These are phyloP conservation scores for Aspergillus versicolor DNA, from an alignment of 2,329 filamentous ascomycete genomes.

Conservation along the genomic window DNA sequence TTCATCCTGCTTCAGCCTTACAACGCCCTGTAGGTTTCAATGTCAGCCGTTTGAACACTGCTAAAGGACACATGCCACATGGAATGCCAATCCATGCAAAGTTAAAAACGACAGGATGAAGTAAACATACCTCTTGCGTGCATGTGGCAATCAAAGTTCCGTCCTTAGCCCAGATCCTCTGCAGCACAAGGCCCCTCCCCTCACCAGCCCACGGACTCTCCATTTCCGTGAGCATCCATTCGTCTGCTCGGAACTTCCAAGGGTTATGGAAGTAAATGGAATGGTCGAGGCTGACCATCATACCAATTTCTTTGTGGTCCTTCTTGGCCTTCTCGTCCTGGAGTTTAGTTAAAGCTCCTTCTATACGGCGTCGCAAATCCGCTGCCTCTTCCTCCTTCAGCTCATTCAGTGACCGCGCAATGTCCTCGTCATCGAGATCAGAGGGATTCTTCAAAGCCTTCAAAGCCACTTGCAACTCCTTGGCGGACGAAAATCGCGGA, in stretches of 20 bases:
- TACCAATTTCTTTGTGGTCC: conserved; percentile 42
- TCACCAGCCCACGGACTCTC: conserved; percentile 53
- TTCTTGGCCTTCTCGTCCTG: conserved; percentile 22
- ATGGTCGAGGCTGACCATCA: conserved; percentile 54
- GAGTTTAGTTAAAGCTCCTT: conserved; percentile 33
- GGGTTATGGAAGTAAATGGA: conserved; percentile 54
- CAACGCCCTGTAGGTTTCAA: conserved; percentile 38
- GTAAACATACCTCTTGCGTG: conserved; percentile 47
- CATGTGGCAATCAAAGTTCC: conserved; percentile 51
- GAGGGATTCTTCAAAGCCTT: conserved; percentile 44
- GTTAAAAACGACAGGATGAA: conserved; percentile 10
- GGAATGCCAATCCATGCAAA: background rate
- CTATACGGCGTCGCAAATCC: conserved; percentile 37
- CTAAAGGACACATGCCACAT: background rate
- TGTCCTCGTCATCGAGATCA: conserved; percentile 43
- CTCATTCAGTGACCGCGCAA: conserved; percentile 41
- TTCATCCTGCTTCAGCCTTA: conserved; percentile 47
- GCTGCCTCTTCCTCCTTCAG: conserved; percentile 43
- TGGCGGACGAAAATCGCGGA: conserved; percentile 66
- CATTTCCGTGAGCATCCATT: conserved; percentile 53
- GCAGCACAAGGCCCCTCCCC: conserved; percentile 48
- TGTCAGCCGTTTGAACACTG: conserved; percentile 14
- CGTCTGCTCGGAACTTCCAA: conserved; percentile 48
- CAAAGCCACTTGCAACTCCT: conserved; percentile 40
- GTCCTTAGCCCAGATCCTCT: conserved; percentile 51